phyloP scores from a whole-genome alignment of 441 rosid species.

The Erysimum cheiri region DNA sequence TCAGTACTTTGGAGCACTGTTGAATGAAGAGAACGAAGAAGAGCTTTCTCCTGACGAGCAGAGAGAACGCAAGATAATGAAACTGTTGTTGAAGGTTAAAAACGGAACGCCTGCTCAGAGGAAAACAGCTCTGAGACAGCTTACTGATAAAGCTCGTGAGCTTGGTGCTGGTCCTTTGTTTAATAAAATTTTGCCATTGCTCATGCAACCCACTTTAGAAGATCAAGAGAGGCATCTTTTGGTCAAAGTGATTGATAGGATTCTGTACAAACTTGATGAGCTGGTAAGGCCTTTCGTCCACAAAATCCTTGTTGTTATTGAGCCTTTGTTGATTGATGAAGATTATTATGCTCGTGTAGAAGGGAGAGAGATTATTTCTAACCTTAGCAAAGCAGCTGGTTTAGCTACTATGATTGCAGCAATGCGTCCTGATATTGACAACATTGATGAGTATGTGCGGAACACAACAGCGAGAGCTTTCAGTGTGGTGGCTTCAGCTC shows the following conservation, averaged over 20 bases:
- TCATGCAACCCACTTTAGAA: conserved; percentile 96
- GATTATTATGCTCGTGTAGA: conserved; percentile 99
- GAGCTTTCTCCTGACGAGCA: conserved; percentile 89
- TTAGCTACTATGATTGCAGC: conserved; percentile 99
- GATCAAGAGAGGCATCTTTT: conserved; percentile 99
- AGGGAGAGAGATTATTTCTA: conserved; percentile 97
- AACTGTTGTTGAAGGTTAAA: conserved; percentile 90
- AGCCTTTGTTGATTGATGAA: conserved; percentile 95
- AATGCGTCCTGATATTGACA: conserved; percentile 98
- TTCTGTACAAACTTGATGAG: conserved; percentile 92
- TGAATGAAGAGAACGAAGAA: conserved; percentile 93
- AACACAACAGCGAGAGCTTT: conserved; percentile 98
- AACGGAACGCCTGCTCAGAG: conserved; percentile 98
- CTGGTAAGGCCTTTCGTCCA: conserved; percentile 95
- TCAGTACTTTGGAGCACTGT: conserved; percentile 82
- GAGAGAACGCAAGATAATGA: conserved; percentile 96
- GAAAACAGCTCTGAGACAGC: conserved; percentile 93
- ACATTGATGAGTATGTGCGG: conserved; percentile 94
- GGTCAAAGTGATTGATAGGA: conserved; percentile 95
- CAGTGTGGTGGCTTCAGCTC: conserved; percentile 97
- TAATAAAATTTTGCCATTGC: conserved; percentile 82
- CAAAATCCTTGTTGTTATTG: conserved; percentile 97
- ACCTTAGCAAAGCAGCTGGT: conserved; percentile 97
- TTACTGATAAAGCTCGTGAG: conserved; percentile 96
- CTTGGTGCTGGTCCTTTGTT: conserved; percentile 97